Base-by-base conservation (phyloP, 1,284 basidiomycete genomes). In the Xerocomus minutiporus region DNA sequence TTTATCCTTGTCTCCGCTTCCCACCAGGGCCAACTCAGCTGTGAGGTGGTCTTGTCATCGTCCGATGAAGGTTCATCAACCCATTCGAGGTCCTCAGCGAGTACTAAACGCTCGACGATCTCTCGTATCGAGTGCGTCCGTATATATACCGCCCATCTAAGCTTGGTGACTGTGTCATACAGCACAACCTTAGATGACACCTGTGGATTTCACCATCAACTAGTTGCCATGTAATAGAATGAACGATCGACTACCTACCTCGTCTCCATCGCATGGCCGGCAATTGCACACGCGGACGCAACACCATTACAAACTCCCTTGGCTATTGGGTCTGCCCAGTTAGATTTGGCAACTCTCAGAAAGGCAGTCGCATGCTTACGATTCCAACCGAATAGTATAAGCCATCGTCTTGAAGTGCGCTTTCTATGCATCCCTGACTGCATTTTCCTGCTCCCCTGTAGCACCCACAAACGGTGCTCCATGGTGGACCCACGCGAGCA, bases 391-490 rank as follows among this genome's bases (percentile, higher is more conserved):
- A 78, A 69, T 91, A 93, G 66, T 93, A 96, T 29, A 93, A 75
- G 56, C 84, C 86, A 51, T 93, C 88, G 45, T 86, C 83, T 40
- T 84, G 75, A 31, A 95, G 73, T 5, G 91, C 80, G 12, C 79
- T 73, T 63, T 91, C 84, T 31, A 95, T 63, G 69, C 93, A 95
- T 5, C 75, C 75, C 60, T 82, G 77, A 53, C 84, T 82, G 68
- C 93, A 96, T 55, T 78, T 79, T 61, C 80, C 80, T 12, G 78
- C 73, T 1, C 87, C 82, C 2, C 78, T 71, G 64, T 85, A 88
- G 69, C 92, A 95, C 58, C 84, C 86, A 67, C 93, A 95, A 0
- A 94, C 92, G 0, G 91, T 79, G 28, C 79, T 75, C 92, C 91
- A 94, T 0, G 89, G 87, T 55, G 88, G 86, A 51, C 88, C 88